These are phyloP conservation scores for Solioccasus polychromus DNA, from an alignment of 768 basidiomycete species.

Conservation along the genomic window DNA sequence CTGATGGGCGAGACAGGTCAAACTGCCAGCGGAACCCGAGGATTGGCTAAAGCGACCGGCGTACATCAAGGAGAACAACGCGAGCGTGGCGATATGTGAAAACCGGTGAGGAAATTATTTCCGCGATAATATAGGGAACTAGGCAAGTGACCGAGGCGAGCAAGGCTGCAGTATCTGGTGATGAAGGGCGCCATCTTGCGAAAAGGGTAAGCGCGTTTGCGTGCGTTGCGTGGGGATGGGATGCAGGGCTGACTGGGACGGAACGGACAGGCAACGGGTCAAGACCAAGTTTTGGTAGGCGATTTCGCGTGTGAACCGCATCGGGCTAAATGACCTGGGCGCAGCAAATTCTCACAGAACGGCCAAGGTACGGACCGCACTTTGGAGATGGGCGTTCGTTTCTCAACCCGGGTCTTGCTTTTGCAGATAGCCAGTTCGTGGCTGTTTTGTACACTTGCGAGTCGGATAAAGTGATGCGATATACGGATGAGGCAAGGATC, in stretches of 20 bases:
- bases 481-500: constrained; percentile 66
- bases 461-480: constrained; percentile 71
- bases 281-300: constrained; percentile 82
- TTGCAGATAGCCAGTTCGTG: constrained; percentile 70
- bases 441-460: constrained; percentile 82
- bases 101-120: constrained; percentile 54
- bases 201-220: constrained; percentile 60
- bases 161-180: constrained; percentile 81
- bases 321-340: constrained; percentile 11
- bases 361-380: constrained; percentile 45
- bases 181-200: constrained; percentile 83
- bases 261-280: constrained; percentile 62
- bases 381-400: background rate
- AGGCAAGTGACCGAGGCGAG: constrained; percentile 11
- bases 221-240: too few relatives aligned
- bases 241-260: constrained; percentile 17
- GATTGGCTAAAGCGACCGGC: constrained; percentile 84
- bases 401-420: background rate
- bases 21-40: constrained; percentile 82
- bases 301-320: constrained; percentile 7
- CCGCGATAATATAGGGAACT: constrained; percentile 7
- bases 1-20: constrained; percentile 50
- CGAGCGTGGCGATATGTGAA: constrained; percentile 76
- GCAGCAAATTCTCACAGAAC: constrained; percentile 70
- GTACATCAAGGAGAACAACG: constrained; percentile 76